Conservation (phyloP, 2,329 filamentous ascomycete genomes). For the Pyrenochaeta sp. region DNA sequence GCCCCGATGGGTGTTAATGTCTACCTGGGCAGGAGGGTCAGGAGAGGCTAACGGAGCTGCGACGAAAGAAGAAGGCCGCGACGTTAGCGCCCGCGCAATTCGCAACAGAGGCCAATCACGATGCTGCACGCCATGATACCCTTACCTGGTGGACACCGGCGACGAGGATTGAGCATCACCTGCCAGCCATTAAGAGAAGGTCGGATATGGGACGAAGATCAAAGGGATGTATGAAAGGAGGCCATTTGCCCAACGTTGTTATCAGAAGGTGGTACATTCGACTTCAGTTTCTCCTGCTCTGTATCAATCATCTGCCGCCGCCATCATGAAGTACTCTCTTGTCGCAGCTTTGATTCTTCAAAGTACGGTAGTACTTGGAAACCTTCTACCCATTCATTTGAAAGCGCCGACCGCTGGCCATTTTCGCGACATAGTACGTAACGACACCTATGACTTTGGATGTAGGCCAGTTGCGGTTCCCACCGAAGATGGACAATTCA, state of each 20-base stretch:
- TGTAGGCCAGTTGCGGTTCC: conserved; percentile 44
- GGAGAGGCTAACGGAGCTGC: conserved; percentile 14
- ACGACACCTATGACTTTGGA: conserved; percentile 47
- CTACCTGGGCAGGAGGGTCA: conserved; percentile 22
- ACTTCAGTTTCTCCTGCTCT: conserved; percentile 8
- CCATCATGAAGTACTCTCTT: conserved; percentile 44
- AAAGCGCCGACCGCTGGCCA: conserved; percentile 40
- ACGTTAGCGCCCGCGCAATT: conserved; percentile 22
- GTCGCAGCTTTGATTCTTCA: conserved; percentile 37
- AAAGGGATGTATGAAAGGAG: conserved; percentile 12
- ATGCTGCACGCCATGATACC: conserved; percentile 1
- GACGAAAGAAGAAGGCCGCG: conserved; percentile 24
- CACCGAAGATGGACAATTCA: conserved; percentile 40
- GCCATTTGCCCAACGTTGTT: background rate
- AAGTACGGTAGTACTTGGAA: conserved; percentile 37
- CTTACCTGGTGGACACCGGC: background rate
- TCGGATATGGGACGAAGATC: conserved; percentile 1
- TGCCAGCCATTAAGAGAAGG: conserved; percentile 20
- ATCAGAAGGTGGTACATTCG: background rate
- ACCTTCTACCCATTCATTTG: conserved; percentile 42
- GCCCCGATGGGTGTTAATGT: conserved; percentile 5
- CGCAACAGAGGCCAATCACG: conserved; percentile 14
- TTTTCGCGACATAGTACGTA: conserved; percentile 44
- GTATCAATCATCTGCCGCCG: background rate
- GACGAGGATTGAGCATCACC: conserved; percentile 2